Percentiles rank a stretch among this genome's conserved stretches.
These are phyloP conservation scores for Neonectria sp. DNA, from an alignment of 2,329 filamentous ascomycete genomes.

Conservation along the genomic window DNA sequence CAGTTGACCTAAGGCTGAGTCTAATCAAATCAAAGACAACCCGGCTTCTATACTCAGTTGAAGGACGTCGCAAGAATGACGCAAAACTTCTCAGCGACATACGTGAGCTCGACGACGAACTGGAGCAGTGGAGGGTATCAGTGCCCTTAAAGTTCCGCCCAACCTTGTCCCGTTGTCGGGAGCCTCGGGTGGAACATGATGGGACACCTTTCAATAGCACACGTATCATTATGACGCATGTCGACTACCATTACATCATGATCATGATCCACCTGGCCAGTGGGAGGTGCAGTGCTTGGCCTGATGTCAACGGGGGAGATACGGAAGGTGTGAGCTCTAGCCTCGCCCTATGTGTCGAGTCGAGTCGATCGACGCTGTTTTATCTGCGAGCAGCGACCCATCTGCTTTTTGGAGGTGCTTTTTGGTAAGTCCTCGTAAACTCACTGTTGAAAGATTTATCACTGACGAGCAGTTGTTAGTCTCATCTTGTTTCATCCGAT, in stretches of 20 bases:
- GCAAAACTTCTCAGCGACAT: constrained; percentile 67
- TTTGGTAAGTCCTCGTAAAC: constrained; percentile 56
- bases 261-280: constrained; percentile 68
- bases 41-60: constrained; percentile 63
- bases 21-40: constrained; percentile 66
- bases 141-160: constrained; percentile 61
- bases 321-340: constrained; percentile 62
- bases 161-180: constrained; percentile 56
- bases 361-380: constrained; percentile 66
- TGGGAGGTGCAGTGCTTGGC: constrained; percentile 57
- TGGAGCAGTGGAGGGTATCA: constrained; percentile 67
- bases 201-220: constrained; percentile 45
- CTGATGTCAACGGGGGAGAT: not conserved
- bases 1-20: constrained; percentile 62
- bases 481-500: constrained; percentile 68
- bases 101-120: constrained; percentile 67
- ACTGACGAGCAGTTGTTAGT: constrained; percentile 52
- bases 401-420: constrained; percentile 59
- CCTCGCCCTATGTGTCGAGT: constrained; percentile 66
- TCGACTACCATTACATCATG: constrained; percentile 69
- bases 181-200: not conserved
- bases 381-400: constrained; percentile 60
- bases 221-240: constrained; percentile 63
- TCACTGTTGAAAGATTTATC: not conserved
- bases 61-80: constrained; percentile 64